A percentile compares a stretch with the other conserved stretches of the same genome.
Evolutionary conservation across 352 stramenopile species (phyloP).

Genomic region (Globisporangium barbulae): DNA sequence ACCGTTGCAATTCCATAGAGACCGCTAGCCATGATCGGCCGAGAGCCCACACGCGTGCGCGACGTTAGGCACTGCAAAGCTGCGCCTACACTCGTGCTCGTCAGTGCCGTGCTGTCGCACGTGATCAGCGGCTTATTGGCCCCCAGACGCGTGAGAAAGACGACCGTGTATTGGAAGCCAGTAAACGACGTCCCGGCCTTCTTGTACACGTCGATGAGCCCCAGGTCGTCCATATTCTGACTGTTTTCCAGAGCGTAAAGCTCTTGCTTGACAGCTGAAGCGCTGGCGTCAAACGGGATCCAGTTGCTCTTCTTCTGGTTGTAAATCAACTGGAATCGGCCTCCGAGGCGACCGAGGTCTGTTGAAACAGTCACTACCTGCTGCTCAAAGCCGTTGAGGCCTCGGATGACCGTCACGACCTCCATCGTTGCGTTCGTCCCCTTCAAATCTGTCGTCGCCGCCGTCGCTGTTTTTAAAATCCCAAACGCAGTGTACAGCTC

Average conservation of each 20-base stretch:
- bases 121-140: constrained; percentile 47
- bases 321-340: constrained; percentile 87
- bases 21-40: constrained; percentile 79
- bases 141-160: constrained; percentile 63
- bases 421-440: constrained; percentile 78
- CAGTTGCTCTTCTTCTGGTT: constrained; percentile 71
- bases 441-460: constrained; percentile 39
- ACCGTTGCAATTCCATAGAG: constrained; percentile 64
- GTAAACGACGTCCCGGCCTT: constrained; percentile 29
- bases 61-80: constrained; percentile 32
- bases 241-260: constrained; percentile 48
- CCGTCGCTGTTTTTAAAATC: constrained; percentile 31
- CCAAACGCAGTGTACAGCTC: constrained; percentile 58
- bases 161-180: constrained; percentile 57
- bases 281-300: constrained; percentile 70
- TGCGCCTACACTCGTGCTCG: constrained; percentile 32
- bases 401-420: constrained; percentile 76
- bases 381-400: constrained; percentile 91
- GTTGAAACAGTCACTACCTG: constrained; percentile 83
- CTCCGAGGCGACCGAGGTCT: constrained; percentile 60
- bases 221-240: constrained; percentile 15
- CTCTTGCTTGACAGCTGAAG: constrained; percentile 39
- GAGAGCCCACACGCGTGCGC: constrained; percentile 30
- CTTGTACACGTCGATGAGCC: constrained; percentile 58
- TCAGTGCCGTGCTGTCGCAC: constrained; percentile 47